Percentiles rank a stretch among this genome's conserved stretches.
These are phyloP conservation scores for Lagenidium giganteum DNA, from an alignment of 352 stramenopile species.

Conservation along the genomic window DNA sequence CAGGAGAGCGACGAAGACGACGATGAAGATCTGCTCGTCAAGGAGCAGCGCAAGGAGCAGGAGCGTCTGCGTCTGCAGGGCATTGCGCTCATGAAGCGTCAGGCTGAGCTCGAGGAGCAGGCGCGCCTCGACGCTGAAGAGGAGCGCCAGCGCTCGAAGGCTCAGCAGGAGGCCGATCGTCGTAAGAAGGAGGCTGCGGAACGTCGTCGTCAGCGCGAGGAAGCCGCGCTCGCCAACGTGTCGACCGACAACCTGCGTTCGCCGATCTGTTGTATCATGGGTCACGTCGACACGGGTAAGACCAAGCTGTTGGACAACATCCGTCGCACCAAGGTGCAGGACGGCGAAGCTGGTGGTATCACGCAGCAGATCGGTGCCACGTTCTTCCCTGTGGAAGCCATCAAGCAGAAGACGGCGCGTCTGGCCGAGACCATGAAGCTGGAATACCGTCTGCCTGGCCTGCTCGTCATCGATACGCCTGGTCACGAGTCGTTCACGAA, in stretches of 20 bases:
- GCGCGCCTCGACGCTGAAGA: constrained; percentile 52
- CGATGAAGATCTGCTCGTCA: constrained; percentile 92
- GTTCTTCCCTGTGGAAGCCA: constrained; percentile 92
- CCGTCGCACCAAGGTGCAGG: constrained; percentile 97
- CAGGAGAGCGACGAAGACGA: constrained; percentile 60
- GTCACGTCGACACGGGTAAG: constrained; percentile 98
- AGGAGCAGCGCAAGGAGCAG: constrained; percentile 93
- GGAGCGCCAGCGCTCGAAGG: constrained; percentile 76
- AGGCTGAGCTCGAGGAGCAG: constrained; percentile 82
- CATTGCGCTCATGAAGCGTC: constrained; percentile 93
- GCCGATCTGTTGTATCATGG: constrained; percentile 99
- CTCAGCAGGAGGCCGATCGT: constrained; percentile 75
- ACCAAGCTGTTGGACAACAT: constrained; percentile 99
- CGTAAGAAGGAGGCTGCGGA: constrained; percentile 78
- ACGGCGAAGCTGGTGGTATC: constrained; percentile 92
- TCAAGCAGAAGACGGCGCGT: constrained; percentile 86
- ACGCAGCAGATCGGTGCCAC: constrained; percentile 98
- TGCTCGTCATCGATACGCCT: constrained; percentile 99
- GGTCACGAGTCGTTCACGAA: constrained; percentile 99
- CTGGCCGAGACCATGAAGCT: constrained; percentile 74
- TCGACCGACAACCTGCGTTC: constrained; percentile 94
- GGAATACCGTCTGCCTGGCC: constrained; percentile 87
- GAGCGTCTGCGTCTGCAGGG: constrained; percentile 89
- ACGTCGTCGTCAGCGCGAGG: constrained; percentile 63
- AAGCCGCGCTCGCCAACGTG: constrained; percentile 78